These are phyloP conservation scores for Domatiomyces catenatus DNA, from an alignment of 2,329 filamentous ascomycete species.

Conservation along the genomic window DNA sequence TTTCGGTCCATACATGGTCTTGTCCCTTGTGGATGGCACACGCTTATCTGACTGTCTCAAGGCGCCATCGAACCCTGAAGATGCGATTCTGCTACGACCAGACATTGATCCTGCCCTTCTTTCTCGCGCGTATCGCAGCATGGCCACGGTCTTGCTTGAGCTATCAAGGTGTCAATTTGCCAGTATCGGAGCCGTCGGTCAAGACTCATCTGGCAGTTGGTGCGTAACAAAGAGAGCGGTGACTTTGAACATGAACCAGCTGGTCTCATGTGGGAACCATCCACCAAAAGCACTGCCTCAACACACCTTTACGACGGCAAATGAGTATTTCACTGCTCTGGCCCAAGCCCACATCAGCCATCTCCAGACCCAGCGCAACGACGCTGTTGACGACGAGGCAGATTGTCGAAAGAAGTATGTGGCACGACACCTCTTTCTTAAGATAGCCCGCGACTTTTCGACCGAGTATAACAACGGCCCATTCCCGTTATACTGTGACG, in stretches of 20 bases:
- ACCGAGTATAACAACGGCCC: constrained; percentile 7
- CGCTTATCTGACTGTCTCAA: neutral
- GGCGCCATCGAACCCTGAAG: neutral
- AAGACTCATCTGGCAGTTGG: neutral
- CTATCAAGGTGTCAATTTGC: neutral
- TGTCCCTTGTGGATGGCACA: neutral
- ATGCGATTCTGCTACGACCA: neutral
- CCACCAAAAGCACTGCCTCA: constrained; percentile 12
- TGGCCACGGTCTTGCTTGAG: neutral
- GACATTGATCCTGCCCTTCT: neutral
- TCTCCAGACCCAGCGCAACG: constrained; percentile 29
- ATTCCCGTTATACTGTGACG: constrained; percentile 18
- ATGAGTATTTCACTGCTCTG: constrained; percentile 18
- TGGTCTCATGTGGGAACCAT: constrained; percentile 17
- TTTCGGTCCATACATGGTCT: neutral
- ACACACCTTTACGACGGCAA: constrained; percentile 14
- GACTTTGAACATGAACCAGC: constrained; percentile 1
- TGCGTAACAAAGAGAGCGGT: neutral
- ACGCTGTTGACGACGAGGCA: constrained; percentile 23
- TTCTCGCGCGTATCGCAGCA: neutral
- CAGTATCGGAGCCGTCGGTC: constrained; percentile 14
- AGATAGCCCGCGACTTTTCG: constrained; percentile 14
- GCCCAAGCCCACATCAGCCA: constrained; percentile 17
- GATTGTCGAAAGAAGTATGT: constrained; percentile 32
- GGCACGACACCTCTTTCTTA: constrained; percentile 28